Percentiles rank a stretch among this genome's conserved stretches.
These are phyloP conservation scores for Sordariomycetes sp. DNA, from an alignment of 2,329 filamentous ascomycete genomes.

Conservation along the genomic window DNA sequence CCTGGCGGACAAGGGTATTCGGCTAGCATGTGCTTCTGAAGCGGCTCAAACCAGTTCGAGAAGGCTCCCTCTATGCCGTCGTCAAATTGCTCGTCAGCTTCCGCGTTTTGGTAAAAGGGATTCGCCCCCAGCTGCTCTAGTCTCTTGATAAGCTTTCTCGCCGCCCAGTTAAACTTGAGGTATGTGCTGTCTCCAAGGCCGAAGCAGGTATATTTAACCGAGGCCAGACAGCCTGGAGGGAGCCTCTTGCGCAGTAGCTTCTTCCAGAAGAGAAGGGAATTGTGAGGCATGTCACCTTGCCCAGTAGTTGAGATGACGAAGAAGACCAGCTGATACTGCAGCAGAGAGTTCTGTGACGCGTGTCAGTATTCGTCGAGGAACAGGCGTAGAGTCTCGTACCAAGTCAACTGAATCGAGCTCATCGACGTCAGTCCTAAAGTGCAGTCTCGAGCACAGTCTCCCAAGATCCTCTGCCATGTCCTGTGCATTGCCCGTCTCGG, in stretches of 20 bases:
- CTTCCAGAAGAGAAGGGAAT: slow-evolving; percentile 77
- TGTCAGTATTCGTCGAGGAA: too few species aligned
- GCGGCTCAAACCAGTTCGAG: slow-evolving; percentile 62
- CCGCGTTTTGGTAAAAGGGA: slow-evolving; percentile 67
- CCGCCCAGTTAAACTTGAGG: slow-evolving; percentile 91
- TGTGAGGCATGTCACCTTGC: slow-evolving; percentile 85
- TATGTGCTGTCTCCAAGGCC: slow-evolving; percentile 94
- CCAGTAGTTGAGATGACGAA: slow-evolving; percentile 88
- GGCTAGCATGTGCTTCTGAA: slow-evolving; percentile 58
- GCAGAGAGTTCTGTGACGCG: slow-evolving; percentile 37
- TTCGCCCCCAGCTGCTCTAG: slow-evolving; percentile 74
- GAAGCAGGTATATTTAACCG: slow-evolving; percentile 73
- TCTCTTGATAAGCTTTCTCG: slow-evolving; percentile 77
- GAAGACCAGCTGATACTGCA: slow-evolving; percentile 51
- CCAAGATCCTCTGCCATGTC: slow-evolving; percentile 84
- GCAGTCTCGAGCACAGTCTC: slow-evolving; percentile 63
- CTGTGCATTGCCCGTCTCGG: slow-evolving; percentile 90
- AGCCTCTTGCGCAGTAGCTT: slow-evolving; percentile 73
- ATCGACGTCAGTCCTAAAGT: slow-evolving; percentile 65
- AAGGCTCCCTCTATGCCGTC: slow-evolving; percentile 83
- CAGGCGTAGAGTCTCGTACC: too few species aligned
- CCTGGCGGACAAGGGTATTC: slow-evolving; percentile 61
- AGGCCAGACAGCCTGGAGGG: slow-evolving; percentile 56
- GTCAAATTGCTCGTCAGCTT: slow-evolving; percentile 88
- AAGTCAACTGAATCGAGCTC: slow-evolving; percentile 70